Conservation (phyloP, 306 rosid genomes). For the Mimosa pudica region DNA sequence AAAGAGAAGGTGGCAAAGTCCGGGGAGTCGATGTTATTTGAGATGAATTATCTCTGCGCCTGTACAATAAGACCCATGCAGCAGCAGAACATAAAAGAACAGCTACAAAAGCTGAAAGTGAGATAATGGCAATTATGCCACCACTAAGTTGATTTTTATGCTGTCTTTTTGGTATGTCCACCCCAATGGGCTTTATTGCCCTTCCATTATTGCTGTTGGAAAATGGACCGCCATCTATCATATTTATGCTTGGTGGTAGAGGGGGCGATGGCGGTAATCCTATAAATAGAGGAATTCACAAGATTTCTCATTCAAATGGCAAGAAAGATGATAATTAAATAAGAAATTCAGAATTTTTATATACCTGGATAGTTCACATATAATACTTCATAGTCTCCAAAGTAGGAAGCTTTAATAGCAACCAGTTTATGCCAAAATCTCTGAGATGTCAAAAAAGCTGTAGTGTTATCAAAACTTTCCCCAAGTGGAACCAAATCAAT, state of each 20-base stretch:
- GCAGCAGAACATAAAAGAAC: slow-evolving; percentile 65
- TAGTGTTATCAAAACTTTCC: slow-evolving; percentile 77
- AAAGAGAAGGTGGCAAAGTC: slow-evolving; percentile 50
- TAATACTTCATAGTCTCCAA: slow-evolving; percentile 86
- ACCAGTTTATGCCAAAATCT: slow-evolving; percentile 90
- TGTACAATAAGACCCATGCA: slow-evolving; percentile 63
- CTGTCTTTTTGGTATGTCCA: slow-evolving; percentile 60
- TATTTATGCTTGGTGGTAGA: slow-evolving; percentile 57
- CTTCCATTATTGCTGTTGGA: slow-evolving; percentile 56
- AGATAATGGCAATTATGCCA: slow-evolving; percentile 69
- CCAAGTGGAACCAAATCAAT: slow-evolving; percentile 87
- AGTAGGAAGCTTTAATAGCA: slow-evolving; percentile 65
- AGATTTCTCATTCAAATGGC: slow-evolving; percentile 30
- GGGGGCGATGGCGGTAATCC: slow-evolving; percentile 96
- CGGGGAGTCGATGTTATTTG: slow-evolving; percentile 53
- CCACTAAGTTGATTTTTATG: slow-evolving; percentile 61
- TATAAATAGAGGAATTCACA: slow-evolving; percentile 38
- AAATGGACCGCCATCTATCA: slow-evolving; percentile 70
- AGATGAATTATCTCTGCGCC: slow-evolving; percentile 48
- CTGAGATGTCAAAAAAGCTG: slow-evolving; percentile 73
- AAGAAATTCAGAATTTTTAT: slow-evolving; percentile 29
- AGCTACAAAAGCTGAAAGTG: slow-evolving; percentile 65
- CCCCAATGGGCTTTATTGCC: slow-evolving; percentile 86
- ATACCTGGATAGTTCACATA: slow-evolving; percentile 94
- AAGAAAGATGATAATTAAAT: not conserved